Evolutionary conservation across 2,329 filamentous ascomycete species (phyloP).

Genomic region (Exophiala oligosperma): DNA sequence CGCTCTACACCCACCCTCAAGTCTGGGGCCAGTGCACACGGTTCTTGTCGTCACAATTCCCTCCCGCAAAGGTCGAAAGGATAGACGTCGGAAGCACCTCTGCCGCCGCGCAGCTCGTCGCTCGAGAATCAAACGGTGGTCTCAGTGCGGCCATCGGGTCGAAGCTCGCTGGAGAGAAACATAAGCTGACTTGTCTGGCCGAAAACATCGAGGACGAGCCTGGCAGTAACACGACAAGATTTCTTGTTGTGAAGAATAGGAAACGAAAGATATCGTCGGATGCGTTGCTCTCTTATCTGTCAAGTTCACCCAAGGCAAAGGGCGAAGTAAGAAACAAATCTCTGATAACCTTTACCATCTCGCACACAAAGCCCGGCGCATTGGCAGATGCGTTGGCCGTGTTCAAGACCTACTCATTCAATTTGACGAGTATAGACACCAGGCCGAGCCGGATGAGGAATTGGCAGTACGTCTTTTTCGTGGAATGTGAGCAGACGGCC

Average conservation of each 20-base stretch:
- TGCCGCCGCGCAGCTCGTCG: slow-evolving; percentile 73
- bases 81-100: slow-evolving; percentile 85
- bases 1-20: slow-evolving; percentile 90
- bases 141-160: slow-evolving; percentile 76
- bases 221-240: slow-evolving; percentile 49
- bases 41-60: slow-evolving; percentile 59
- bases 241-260: slow-evolving; percentile 42
- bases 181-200: slow-evolving; percentile 66
- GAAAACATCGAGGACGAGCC: slow-evolving; percentile 48
- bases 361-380: slow-evolving; percentile 75
- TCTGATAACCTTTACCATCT: slow-evolving; percentile 79
- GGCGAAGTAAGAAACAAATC: slow-evolving; percentile 57
- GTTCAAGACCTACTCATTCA: slow-evolving; percentile 71
- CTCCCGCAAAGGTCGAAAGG: slow-evolving; percentile 53
- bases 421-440: slow-evolving; percentile 88
- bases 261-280: slow-evolving; percentile 9
- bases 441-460: slow-evolving; percentile 53
- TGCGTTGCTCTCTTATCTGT: slow-evolving; percentile 10
- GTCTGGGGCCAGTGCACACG: slow-evolving; percentile 86
- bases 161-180: slow-evolving; percentile 67
- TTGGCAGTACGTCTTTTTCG: slow-evolving; percentile 94
- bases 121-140: slow-evolving; percentile 49
- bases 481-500: slow-evolving; percentile 67
- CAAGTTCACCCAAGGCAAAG: slow-evolving; percentile 4
- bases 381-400: slow-evolving; percentile 77